Percentiles rank a stretch among this genome's conserved stretches.
Evolutionary conservation across 1,284 basidiomycete genomes (phyloP).

Genomic region (Ganoderma leucocontextum): DNA sequence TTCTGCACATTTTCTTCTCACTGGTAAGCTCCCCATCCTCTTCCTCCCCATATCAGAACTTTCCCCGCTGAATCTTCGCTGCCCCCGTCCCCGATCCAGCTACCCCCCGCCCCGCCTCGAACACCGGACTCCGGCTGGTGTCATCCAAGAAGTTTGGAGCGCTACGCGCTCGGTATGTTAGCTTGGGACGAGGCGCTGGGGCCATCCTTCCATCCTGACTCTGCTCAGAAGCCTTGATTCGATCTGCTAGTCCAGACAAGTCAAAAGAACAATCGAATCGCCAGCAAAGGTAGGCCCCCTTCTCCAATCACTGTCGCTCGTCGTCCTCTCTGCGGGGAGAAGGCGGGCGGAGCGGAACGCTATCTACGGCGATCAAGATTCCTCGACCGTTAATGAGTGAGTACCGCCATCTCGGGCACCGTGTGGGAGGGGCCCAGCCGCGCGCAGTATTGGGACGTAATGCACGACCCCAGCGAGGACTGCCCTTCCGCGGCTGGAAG

Average conservation of each 20-base stretch:
- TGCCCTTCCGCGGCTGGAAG: conserved; percentile 20
- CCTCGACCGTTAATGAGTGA: conserved; percentile 32
- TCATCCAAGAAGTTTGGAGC: conserved; percentile 15
- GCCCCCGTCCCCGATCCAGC: conserved; percentile 13
- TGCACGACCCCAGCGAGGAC: conserved; percentile 9
- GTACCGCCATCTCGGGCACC: conserved; percentile 27
- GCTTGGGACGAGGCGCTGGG: conserved; percentile 23
- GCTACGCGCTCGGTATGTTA: conserved; percentile 10
- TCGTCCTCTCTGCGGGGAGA: conserved; percentile 18
- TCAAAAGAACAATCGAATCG: conserved; percentile 13
- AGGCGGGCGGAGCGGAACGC: conserved; percentile 26
- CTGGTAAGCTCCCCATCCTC: conserved; percentile 8
- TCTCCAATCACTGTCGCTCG: conserved; percentile 8
- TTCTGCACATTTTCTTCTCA: conserved; percentile 28
- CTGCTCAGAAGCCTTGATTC: conserved; percentile 22
- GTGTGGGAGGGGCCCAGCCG: conserved; percentile 23
- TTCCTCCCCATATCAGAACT: conserved; percentile 1
- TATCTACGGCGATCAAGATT: conserved; percentile 35
- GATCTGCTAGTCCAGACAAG: conserved; percentile 17
- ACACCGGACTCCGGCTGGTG: conserved; percentile 12
- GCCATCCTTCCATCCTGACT: conserved; percentile 24
- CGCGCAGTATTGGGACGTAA: conserved; percentile 17
- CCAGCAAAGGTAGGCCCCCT: not conserved
- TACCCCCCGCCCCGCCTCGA: conserved; percentile 11
- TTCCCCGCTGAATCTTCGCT: conserved; percentile 15